Base-by-base conservation (phyloP, 768 basidiomycete genomes). In the Mycena haematopus region DNA sequence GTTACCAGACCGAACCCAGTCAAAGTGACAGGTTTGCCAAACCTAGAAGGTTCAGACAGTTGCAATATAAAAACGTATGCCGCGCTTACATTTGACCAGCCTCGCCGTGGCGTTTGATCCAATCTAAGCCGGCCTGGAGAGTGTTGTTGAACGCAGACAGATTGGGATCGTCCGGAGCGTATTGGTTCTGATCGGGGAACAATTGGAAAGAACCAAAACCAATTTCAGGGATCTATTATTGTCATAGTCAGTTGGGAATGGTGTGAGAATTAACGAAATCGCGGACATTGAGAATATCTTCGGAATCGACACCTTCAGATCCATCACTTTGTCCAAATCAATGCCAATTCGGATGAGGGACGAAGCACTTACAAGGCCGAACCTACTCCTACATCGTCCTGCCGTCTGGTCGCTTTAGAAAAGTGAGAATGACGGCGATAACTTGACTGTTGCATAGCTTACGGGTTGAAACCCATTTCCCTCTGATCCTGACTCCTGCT, bases 181-280 rank as follows among this genome's bases (percentile, higher is more conserved):
- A 89, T 38, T 73, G 70, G 62, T 84, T 80, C 71, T 90, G 89
- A 68, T 91, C 87, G 21, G 89, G 88, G 80, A 90, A 89, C 25
- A 89, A 65, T 60, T 84, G 86, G 79, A 88, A 88, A 19, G 84
- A 78, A 33, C 79, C 75, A 66, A 87, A 88, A 7, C 80, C 82
- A 62, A 90, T 84, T 13, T 81, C 42, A 0, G 84, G 84, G 59
- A 86, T 86, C 63, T 74, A 21, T 22, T 22, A 31, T 31, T 8
- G 33, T 7, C 11, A 19, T 35, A 9, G 46, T 46, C 17, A 50
- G 11, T 5, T 2, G 49, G 31, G 38, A 13, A 51, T 17, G 13
- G 29, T 11, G 50, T 3, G 29, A 10, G 1, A 19, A 36, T 52
- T 19, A 50, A 53, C 17, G 22, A 27, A 35, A 38, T 25, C 55